Evolutionary conservation across 2,329 filamentous ascomycete genomes (phyloP).

Genomic region (Monosporascus sp.): DNA sequence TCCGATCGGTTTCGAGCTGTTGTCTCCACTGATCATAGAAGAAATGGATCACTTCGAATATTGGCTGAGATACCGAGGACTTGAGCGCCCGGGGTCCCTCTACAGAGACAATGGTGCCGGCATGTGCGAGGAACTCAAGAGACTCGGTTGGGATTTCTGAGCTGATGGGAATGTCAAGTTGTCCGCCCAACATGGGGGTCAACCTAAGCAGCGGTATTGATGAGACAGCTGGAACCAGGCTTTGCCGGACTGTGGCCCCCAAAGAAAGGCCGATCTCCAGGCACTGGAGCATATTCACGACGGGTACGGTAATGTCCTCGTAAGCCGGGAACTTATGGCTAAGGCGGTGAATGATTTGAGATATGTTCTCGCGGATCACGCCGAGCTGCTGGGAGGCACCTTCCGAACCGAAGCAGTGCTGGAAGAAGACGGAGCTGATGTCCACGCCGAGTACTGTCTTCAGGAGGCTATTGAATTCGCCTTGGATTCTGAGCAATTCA

Average conservation of each 20-base stretch:
- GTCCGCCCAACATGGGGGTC: conserved; percentile 53
- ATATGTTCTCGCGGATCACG: conserved; percentile 52
- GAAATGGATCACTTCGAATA: conserved; percentile 63
- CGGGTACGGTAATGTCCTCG: conserved; percentile 75
- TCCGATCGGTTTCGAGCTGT: conserved; percentile 70
- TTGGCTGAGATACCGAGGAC: conserved; percentile 39
- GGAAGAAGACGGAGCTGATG: conserved; percentile 32
- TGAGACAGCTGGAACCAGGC: conserved; percentile 6
- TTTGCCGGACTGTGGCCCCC: conserved; percentile 35
- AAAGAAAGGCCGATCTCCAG: conserved; percentile 71
- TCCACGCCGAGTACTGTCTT: conserved; percentile 52
- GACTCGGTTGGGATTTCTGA: conserved; percentile 23
- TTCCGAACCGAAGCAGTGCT: conserved; percentile 26
- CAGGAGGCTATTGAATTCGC: conserved; percentile 74
- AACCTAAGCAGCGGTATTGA: conserved; percentile 35
- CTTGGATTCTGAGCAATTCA: conserved; percentile 67
- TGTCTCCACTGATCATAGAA: conserved; percentile 79
- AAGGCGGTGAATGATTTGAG: conserved; percentile 65
- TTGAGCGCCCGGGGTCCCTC: conserved; percentile 40
- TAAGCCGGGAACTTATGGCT: conserved; percentile 68
- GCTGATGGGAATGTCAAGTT: conserved; percentile 20
- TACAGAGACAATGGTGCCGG: conserved; percentile 38
- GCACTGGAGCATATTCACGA: conserved; percentile 73
- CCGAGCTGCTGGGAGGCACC: conserved; percentile 38
- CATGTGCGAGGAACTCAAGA: conserved; percentile 46